These are phyloP conservation scores for Blastomyces percursus DNA, from an alignment of 2,329 filamentous ascomycete genomes.

Conservation along the genomic window DNA sequence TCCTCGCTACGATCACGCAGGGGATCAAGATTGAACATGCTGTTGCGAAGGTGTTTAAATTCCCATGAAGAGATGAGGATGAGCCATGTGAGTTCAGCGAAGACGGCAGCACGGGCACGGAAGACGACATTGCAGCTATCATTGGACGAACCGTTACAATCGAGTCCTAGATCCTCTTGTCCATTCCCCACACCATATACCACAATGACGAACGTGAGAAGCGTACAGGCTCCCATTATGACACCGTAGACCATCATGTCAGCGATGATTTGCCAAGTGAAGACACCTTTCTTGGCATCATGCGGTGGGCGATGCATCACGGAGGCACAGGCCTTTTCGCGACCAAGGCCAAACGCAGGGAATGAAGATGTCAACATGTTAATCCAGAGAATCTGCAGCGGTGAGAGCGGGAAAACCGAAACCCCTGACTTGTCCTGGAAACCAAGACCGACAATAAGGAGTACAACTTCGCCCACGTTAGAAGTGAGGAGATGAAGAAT, in stretches of 20 bases:
- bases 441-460: constrained; percentile 47
- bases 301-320: constrained; percentile 47
- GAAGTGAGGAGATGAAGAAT: constrained; percentile 46
- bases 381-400: constrained; percentile 52
- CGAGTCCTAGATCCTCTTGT: constrained; percentile 24
- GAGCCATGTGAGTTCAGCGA: constrained; percentile 47
- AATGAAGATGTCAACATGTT: constrained; percentile 52
- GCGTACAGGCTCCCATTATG: constrained; percentile 40
- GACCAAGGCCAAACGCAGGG: constrained; percentile 50
- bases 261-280: constrained; percentile 42
- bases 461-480: constrained; percentile 48
- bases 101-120: constrained; percentile 45
- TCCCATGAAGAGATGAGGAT: constrained; percentile 50
- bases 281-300: constrained; percentile 40
- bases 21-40: constrained; percentile 45
- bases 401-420: constrained; percentile 49
- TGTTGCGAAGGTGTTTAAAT: constrained; percentile 42
- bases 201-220: constrained; percentile 43
- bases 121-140: constrained; percentile 19
- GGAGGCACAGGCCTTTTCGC: constrained; percentile 45
- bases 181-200: constrained; percentile 35
- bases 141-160: constrained; percentile 14
- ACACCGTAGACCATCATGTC: constrained; percentile 46
- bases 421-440: constrained; percentile 45
- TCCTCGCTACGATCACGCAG: constrained; percentile 17